Conservation (phyloP, 108 stramenopile species). For the Skeletonema marinoi region DNA sequence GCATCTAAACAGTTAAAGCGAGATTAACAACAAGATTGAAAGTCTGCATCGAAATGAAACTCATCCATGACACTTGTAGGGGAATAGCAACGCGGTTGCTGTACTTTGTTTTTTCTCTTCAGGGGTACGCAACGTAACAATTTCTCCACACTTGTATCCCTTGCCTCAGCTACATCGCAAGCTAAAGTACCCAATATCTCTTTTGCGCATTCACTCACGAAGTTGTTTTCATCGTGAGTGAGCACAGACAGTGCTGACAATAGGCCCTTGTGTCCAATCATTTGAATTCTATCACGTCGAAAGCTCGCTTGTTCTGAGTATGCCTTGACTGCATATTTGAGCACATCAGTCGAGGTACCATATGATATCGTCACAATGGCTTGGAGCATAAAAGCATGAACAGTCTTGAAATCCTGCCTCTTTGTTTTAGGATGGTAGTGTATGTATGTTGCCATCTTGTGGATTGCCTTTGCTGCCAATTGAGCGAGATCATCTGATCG, state of each 20-base stretch:
- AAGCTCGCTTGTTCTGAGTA: slow-evolving; percentile 32
- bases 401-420: neutral
- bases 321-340: slow-evolving; percentile 35
- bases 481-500: slow-evolving; percentile 21
- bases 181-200: slow-evolving; percentile 11
- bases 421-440: slow-evolving; percentile 1
- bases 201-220: slow-evolving; percentile 11
- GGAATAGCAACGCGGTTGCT: slow-evolving; percentile 32
- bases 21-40: neutral
- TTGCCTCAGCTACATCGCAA: slow-evolving; percentile 38
- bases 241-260: slow-evolving; percentile 28
- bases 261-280: slow-evolving; percentile 43
- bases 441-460: slow-evolving; percentile 31
- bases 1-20: neutral
- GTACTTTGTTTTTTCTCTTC: neutral
- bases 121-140: slow-evolving; percentile 15
- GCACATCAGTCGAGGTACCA: slow-evolving; percentile 22
- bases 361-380: slow-evolving; percentile 36
- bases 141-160: slow-evolving; percentile 16
- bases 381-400: slow-evolving; percentile 24
- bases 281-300: slow-evolving; percentile 31
- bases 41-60: slow-evolving; percentile 29
- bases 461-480: slow-evolving; percentile 21
- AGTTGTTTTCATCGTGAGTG: slow-evolving; percentile 13
- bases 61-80: slow-evolving; percentile 20